A percentile compares a stretch with the other conserved stretches of the same genome.
Conservation (phyloP, 2,329 filamentous ascomycete genomes). For the Fusarium kyushuense region DNA sequence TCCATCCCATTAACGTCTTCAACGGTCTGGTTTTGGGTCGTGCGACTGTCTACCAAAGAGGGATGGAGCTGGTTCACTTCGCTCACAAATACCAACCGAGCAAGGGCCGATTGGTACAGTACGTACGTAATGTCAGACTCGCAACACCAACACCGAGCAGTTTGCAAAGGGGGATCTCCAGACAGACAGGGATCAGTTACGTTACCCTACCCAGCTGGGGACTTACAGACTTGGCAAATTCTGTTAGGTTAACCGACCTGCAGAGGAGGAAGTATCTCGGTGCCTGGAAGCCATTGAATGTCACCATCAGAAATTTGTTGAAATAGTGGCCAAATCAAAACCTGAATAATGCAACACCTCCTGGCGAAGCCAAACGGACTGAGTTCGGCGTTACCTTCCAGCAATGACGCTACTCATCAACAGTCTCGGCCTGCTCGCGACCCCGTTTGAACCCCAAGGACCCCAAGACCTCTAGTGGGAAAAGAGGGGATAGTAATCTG, state of each 20-base stretch:
- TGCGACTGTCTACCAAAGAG: constrained; percentile 3
- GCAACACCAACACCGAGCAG: constrained; percentile 10
- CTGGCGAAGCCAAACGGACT: constrained; percentile 18
- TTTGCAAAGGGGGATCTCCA: constrained; percentile 21
- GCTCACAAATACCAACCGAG: constrained; percentile 20
- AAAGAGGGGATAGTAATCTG: constrained; percentile 12
- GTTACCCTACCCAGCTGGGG: constrained; percentile 14
- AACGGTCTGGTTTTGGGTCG: constrained; percentile 17
- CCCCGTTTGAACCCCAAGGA: constrained; percentile 37
- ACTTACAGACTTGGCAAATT: constrained; percentile 14
- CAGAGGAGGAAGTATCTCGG: constrained; percentile 18
- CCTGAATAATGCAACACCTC: constrained; percentile 6
- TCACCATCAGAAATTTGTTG: constrained; percentile 21
- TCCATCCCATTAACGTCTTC: neutral
- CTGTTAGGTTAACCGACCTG: neutral
- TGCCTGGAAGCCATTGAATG: constrained; percentile 23
- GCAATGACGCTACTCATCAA: constrained; percentile 32
- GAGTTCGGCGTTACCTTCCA: constrained; percentile 38
- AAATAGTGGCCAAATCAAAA: constrained; percentile 27
- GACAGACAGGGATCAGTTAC: constrained; percentile 16
- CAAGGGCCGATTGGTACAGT: constrained; percentile 27
- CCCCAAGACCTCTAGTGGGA: constrained; percentile 29
- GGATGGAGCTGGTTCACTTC: constrained; percentile 15
- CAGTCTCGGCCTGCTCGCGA: constrained; percentile 25
- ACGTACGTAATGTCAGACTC: constrained; percentile 12